Evolutionary conservation across 2,329 filamentous ascomycete genomes (phyloP).

Genomic region (Talaromyces sp.): DNA sequence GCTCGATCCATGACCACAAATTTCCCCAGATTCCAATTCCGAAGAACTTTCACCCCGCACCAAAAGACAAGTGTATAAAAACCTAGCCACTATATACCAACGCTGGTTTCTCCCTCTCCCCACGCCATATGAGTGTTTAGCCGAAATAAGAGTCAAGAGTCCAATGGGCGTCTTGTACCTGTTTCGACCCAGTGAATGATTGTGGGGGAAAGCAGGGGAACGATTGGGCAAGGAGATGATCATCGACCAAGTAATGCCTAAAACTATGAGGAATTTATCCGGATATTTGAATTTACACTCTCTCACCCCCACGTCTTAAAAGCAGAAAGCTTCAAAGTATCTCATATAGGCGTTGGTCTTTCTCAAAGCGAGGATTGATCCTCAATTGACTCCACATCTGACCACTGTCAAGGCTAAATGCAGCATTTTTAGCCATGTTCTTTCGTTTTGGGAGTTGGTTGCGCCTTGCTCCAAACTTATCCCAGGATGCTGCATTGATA

Average conservation of each 20-base stretch:
- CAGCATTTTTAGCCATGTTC: background rate
- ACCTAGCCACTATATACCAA: background rate
- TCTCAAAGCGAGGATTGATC: background rate
- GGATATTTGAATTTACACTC: background rate
- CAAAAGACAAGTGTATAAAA: background rate
- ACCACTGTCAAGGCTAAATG: background rate
- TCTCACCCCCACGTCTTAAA: background rate
- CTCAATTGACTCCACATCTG: background rate
- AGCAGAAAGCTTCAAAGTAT: background rate
- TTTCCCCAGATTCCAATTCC: background rate
- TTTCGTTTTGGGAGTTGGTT: background rate
- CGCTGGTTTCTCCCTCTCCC: background rate
- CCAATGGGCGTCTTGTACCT: background rate
- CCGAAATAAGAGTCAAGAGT: background rate
- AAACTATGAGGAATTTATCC: background rate
- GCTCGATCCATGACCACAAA: too few species aligned
- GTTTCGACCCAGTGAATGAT: background rate
- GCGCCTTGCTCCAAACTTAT: background rate
- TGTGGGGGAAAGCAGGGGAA: background rate
- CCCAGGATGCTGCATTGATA: background rate
- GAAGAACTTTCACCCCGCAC: background rate
- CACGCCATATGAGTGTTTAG: background rate
- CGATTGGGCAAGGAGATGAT: background rate
- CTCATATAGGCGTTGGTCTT: background rate
- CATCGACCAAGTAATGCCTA: background rate